Percentiles rank a stretch among this genome's conserved stretches.
phyloP scores from a whole-genome alignment of 1,284 basidiomycete species.

The Sporisorium exsertum region DNA sequence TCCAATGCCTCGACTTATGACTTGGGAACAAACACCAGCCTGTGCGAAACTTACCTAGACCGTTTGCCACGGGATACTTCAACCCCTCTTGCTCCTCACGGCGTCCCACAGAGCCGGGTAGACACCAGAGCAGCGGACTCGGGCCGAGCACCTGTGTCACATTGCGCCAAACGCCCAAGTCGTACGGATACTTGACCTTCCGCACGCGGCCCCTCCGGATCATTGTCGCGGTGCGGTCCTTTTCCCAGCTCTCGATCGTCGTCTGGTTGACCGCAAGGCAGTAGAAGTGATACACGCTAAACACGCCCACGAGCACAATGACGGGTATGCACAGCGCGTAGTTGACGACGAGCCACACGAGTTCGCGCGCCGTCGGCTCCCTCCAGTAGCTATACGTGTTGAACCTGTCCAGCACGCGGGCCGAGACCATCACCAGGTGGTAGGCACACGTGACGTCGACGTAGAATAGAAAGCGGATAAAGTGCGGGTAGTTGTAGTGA shows the following conservation, averaged over 20 bases:
- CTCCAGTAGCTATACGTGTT: constrained; percentile 72
- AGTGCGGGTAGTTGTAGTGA: constrained; percentile 69
- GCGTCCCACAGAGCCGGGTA: constrained; percentile 72
- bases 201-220: constrained; percentile 83
- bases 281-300: constrained; percentile 87
- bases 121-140: constrained; percentile 84
- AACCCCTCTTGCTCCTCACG: constrained; percentile 78
- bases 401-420: constrained; percentile 59
- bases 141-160: constrained; percentile 81
- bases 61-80: constrained; percentile 71
- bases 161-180: constrained; percentile 81
- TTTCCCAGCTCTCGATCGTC: constrained; percentile 97
- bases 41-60: constrained; percentile 16
- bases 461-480: constrained; percentile 72
- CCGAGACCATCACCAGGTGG: constrained; percentile 49
- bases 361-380: constrained; percentile 77
- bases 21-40: background rate
- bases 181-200: constrained; percentile 89
- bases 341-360: constrained; percentile 88
- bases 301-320: constrained; percentile 80
- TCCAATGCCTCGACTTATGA: constrained; percentile 14
- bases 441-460: constrained; percentile 83
- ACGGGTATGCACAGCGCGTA: constrained; percentile 87
- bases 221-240: constrained; percentile 89
- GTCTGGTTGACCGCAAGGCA: constrained; percentile 85